A percentile compares a stretch with the other conserved stretches of the same genome.
These are phyloP conservation scores for Syzygium aqueum DNA, from an alignment of 345 rosid genomes.

Conservation along the genomic window DNA sequence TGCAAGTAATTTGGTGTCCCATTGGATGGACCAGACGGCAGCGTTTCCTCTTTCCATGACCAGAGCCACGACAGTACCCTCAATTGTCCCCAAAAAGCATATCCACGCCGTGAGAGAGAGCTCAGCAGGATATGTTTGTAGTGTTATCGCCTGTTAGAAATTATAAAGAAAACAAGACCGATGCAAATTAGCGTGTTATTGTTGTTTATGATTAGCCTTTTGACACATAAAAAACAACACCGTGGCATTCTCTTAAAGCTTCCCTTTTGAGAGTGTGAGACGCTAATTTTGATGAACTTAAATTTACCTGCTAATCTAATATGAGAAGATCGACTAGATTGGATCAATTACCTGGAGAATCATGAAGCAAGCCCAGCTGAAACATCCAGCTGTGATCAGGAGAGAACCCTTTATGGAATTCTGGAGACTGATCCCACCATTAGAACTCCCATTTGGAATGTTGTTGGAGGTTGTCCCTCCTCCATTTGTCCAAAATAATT, in stretches of 20 bases:
- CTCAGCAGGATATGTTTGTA: constrained; percentile 62
- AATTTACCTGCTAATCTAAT: not conserved
- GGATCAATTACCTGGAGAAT: constrained; percentile 30
- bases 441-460: constrained; percentile 12
- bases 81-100: constrained; percentile 62
- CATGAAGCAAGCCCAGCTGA: constrained; percentile 66
- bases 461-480: not conserved
- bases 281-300: not conserved
- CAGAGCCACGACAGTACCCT: constrained; percentile 45
- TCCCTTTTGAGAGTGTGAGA: not conserved
- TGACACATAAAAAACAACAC: not conserved
- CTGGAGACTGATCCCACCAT: constrained; percentile 29
- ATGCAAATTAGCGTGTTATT: not conserved
- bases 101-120: constrained; percentile 83
- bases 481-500: constrained; percentile 48
- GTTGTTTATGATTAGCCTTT: not conserved
- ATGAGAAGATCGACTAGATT: not conserved
- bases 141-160: constrained; percentile 39
- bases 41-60: constrained; percentile 64
- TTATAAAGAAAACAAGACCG: not conserved
- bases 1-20: constrained; percentile 73
- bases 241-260: not conserved
- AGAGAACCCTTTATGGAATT: constrained; percentile 55
- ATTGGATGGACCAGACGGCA: constrained; percentile 45
- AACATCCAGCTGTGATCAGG: constrained; percentile 52